These are phyloP conservation scores for Aureobasidium sp. DNA, from an alignment of 2,329 filamentous ascomycete species.

Conservation along the genomic window DNA sequence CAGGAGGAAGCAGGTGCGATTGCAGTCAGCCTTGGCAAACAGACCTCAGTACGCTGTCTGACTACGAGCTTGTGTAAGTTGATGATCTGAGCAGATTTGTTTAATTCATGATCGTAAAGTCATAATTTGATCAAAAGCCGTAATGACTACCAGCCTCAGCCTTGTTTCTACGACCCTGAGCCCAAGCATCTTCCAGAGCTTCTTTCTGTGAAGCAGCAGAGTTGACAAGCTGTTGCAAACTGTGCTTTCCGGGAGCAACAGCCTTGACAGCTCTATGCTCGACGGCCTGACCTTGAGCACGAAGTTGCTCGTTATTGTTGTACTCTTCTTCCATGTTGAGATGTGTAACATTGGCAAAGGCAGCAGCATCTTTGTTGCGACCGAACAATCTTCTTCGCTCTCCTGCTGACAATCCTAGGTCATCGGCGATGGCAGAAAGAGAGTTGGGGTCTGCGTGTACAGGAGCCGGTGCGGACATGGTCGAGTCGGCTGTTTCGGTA, in stretches of 20 bases:
- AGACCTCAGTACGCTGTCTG: neutral
- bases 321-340: conserved; percentile 91
- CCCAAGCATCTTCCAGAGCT: conserved; percentile 87
- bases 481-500: neutral
- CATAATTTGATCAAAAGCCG: conserved; percentile 54
- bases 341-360: conserved; percentile 61
- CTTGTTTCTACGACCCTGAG: conserved; percentile 68
- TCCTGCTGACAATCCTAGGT: conserved; percentile 70
- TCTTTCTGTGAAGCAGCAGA: conserved; percentile 76
- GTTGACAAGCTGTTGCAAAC: conserved; percentile 76
- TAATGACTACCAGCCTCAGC: conserved; percentile 59
- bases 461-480: neutral
- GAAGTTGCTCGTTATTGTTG: conserved; percentile 69
- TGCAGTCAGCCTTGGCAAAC: neutral
- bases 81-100: neutral
- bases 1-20: neutral
- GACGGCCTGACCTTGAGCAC: conserved; percentile 60
- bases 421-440: conserved; percentile 63
- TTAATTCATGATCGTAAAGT: neutral
- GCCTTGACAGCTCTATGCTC: conserved; percentile 74
- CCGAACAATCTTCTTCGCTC: conserved; percentile 82
- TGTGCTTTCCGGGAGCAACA: conserved; percentile 46
- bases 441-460: conserved; percentile 39
- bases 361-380: conserved; percentile 36
- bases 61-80: neutral